phyloP scores from a whole-genome alignment of 768 basidiomycete species.

The Scleroderma bovista region DNA sequence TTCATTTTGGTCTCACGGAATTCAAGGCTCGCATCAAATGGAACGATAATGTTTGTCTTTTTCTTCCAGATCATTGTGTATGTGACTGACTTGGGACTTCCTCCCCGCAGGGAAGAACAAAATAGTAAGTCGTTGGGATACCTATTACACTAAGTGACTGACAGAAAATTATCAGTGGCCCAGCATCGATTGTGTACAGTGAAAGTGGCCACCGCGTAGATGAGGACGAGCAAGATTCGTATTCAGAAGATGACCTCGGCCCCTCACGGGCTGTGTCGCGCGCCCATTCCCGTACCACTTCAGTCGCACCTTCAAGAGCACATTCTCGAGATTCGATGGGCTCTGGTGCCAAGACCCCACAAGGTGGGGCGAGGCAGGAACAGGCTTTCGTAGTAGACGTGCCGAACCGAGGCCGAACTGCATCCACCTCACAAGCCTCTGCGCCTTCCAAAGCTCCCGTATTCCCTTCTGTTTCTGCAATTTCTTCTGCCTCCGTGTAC shows the following conservation, averaged over 20 bases:
- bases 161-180: constrained; percentile 45
- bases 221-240: constrained; percentile 64
- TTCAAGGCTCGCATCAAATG: constrained; percentile 81
- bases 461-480: constrained; percentile 5
- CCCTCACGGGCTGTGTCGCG: constrained; percentile 28
- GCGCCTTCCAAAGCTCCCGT: constrained; percentile 10
- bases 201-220: constrained; percentile 70
- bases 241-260: constrained; percentile 57
- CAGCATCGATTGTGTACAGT: constrained; percentile 77
- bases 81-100: constrained; percentile 2
- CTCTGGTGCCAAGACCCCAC: constrained; percentile 28
- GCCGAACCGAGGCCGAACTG: constrained; percentile 21
- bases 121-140: constrained; percentile 49
- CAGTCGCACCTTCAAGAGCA: constrained; percentile 48
- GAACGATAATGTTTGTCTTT: constrained; percentile 63
- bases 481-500: constrained; percentile 11
- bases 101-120: constrained; percentile 50
- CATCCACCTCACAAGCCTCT: constrained; percentile 15
- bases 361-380: constrained; percentile 24
- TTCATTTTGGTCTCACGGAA: constrained; percentile 78
- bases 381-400: constrained; percentile 24
- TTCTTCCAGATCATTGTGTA: neutral
- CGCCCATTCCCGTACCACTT: constrained; percentile 37
- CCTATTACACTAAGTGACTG: neutral
- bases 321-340: constrained; percentile 43